These are phyloP conservation scores for Adansonia digitata DNA, from an alignment of 345 rosid genomes.

Conservation along the genomic window DNA sequence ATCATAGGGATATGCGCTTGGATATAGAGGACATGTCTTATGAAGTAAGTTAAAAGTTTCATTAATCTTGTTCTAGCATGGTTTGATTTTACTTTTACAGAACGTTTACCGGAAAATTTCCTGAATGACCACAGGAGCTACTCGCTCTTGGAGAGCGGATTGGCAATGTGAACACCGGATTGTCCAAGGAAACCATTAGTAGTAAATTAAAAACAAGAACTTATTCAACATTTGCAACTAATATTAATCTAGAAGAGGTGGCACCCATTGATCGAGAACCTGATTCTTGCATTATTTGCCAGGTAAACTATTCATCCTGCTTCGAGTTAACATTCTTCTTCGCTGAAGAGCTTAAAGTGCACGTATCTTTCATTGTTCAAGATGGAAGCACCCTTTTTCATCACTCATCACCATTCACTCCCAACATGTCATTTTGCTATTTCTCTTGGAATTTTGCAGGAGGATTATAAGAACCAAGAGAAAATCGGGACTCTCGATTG, in stretches of 20 bases:
- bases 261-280: conserved; percentile 49
- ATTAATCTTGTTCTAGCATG: neutral
- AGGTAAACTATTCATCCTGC: conserved; percentile 46
- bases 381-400: neutral
- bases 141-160: conserved; percentile 79
- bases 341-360: neutral
- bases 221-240: conserved; percentile 25
- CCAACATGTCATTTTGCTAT: neutral
- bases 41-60: conserved; percentile 46
- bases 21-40: conserved; percentile 91
- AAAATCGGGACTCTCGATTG: conserved; percentile 65
- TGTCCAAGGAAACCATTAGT: conserved; percentile 56
- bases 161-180: conserved; percentile 75
- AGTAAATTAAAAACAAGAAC: conserved; percentile 45
- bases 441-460: conserved; percentile 36
- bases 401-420: neutral
- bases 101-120: neutral
- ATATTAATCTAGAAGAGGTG: conserved; percentile 55
- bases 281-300: conserved; percentile 80
- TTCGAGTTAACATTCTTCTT: neutral
- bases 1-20: conserved; percentile 88
- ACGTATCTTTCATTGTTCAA: neutral
- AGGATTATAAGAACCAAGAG: conserved; percentile 49
- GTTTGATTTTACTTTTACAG: neutral
- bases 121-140: conserved; percentile 49